Base-by-base conservation (phyloP, 768 basidiomycete species). In the Neoboletus subvelutipes region DNA sequence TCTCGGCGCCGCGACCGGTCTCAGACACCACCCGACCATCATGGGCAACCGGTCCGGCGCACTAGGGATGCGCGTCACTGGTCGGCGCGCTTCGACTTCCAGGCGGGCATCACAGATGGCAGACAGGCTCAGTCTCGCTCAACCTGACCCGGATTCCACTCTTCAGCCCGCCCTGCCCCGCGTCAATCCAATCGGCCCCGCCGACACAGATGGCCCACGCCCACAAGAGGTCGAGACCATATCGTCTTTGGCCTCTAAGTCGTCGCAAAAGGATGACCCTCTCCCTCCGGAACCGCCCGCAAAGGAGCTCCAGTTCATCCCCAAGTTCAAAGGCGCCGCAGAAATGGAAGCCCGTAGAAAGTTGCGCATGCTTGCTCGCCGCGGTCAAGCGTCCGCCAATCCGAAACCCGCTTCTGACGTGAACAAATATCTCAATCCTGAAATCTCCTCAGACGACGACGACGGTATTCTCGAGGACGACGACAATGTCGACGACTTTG, bases 21-120 rank as follows among this genome's bases (percentile, higher is more conserved):
- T 50, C 61, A 90, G 88, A 67, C 88, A 95, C 71, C 90, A 92
- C 7, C 85, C 88, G 65, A 97, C 95, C 4, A 96, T 97, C 66
- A 86, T 94, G 80, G 92, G 86, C 4, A 76, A 76, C 12, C 79
- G 84, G 26, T 79, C 83, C 0, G 91, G 90, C 5, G 90, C 81
- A 0, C 68, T 88, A 1, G 94, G 94, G 0, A 80, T 95, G 73
- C 79, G 94, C 24, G 87, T 93, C 4, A 75, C 81, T 28, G 93
- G 84, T 1, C 84, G 85, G 62, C 76, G 86, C 17, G 72, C 67
- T 0, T 83, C 83, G 2, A 74, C 77, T 1, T 81, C 84, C 10
- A 81, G 81, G 56, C 78, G 83, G 26, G 66, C 78, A 42, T 80
- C 80, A 1, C 61, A 56, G 26, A 37, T 55, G 17, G 31, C 50